Evolutionary conservation across 2,329 filamentous ascomycete species (phyloP), one percentile per base, ranked within the genome.

Genomic region (Dactylellina parvicollis): DNA sequence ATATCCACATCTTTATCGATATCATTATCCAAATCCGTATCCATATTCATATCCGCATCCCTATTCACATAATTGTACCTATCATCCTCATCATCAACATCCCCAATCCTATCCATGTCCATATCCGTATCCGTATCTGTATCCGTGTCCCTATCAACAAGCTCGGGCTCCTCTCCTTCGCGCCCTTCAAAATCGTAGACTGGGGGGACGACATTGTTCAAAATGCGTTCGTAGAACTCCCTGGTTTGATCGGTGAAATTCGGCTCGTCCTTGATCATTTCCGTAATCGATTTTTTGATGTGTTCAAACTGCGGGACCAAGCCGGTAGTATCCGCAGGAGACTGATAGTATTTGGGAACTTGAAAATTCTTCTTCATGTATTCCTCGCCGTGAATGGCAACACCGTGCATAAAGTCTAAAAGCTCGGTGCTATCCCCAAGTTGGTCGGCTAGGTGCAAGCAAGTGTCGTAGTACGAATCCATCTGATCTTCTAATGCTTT

Each of bases 221-320:
- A 4, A 3, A 69, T 18, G 4, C 61, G 36, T 3, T 61, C 34
- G 12, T 69, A 69, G 10, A 69, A 54, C 47, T n/a, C 20, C 24
- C 61, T 46, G 8, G 55, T 54, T 14, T 57, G 32, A 9, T 38
- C 28, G 24, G 62, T 67, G 24, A 69, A 60, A 4, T 60, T 60
- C 22, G 64, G 64, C 14, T 60, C 64, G 3, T 60, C 55, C n/a
- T 22, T 47, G 38, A 69, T 40, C 64, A 69, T 69, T 12, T 69
- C 55, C 0, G 38, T 61, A 10, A 69, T n/a, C 9, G 46, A 42
- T 12, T 61, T 20, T 22, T 47, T 40, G 26, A 69, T 54, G 12
- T 61, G 47, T 1, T 61, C 57, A 26, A 69, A 44, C 3, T 59
- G 64, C 18, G 64, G 64, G 30, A 69, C 61, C 1, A 69, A 54